Evolutionary conservation across 2,329 filamentous ascomycete genomes (phyloP), one percentile per base, ranked within the genome.

Genomic region (Chaetothyriales sp.): DNA sequence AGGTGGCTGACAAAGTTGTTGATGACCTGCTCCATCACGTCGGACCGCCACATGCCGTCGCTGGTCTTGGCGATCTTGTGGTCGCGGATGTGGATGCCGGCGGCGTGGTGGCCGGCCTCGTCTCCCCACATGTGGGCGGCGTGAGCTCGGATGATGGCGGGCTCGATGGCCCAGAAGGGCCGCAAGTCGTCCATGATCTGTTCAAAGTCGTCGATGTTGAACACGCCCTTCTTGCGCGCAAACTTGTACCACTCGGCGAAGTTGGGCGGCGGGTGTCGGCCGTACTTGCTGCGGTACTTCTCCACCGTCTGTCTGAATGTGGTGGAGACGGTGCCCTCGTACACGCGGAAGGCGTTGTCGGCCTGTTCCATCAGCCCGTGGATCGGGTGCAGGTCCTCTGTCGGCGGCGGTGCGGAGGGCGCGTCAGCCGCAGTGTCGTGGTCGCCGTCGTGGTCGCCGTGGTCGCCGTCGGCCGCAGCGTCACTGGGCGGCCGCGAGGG

Each of bases 1-100:
- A 84, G 63, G 48, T 73, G 67, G 13, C 71, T 62, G 22, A 76
- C 73, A 37, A 81, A 77, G 52, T 76, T 74, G 2, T 62, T 58
- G 19, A 82, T 72, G 10, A 80, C 66, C 2, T 65, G 61, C 20
- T 62, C 62, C 48, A 72, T 65, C 0, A 67, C 70, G 19, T 72
- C 64, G 3, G 67, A 64, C 40, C 71, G 64, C 72, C 71, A 74
- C 47, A 62, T 63, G 3, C 51, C 56, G 51, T 66, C 64, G n/a
- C 62, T 65, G 8, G 67, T 64, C 54, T 64, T 66, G 10, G 69
- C 64, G 18, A 67, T 54, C 45, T 65, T 62, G 47, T 64, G 59
- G 29, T 66, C 55, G 8, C 66, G 64, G 44, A 68, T 60, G 46
- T 66, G 64, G 15, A 69, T 58, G 22, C 64, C 64, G 1, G 64